phyloP scores from a whole-genome alignment of 2,329 filamentous ascomycete genomes.

The Epichloe bromicola region DNA sequence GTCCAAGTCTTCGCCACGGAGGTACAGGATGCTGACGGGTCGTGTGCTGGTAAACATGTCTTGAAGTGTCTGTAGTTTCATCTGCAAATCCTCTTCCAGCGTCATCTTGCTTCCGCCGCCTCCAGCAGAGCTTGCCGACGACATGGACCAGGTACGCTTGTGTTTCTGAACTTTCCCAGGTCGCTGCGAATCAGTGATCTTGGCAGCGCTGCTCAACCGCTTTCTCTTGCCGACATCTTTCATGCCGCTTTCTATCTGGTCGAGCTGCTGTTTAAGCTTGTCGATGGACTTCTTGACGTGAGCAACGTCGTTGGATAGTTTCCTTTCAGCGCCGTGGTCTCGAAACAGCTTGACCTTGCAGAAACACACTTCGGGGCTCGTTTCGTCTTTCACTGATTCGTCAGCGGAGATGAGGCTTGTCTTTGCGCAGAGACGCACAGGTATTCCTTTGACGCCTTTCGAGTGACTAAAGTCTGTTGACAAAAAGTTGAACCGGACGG shows the following conservation, averaged over 20 bases:
- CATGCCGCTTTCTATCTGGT: slow-evolving; percentile 57
- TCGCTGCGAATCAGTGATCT: slow-evolving; percentile 38
- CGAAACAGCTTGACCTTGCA: slow-evolving; percentile 97
- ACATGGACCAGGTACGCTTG: slow-evolving; percentile 91
- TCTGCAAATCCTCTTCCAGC: slow-evolving; percentile 62
- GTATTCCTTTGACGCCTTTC: slow-evolving; percentile 95
- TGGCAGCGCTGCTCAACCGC: slow-evolving; percentile 36
- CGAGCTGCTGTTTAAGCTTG: slow-evolving; percentile 87
- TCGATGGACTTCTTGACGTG: slow-evolving; percentile 96
- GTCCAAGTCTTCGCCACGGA: slow-evolving; percentile 64
- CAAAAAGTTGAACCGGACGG: slow-evolving; percentile 93
- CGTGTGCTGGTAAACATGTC: slow-evolving; percentile 83
- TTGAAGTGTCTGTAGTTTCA: slow-evolving; percentile 64
- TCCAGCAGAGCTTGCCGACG: slow-evolving; percentile 54
- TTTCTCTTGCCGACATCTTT: slow-evolving; percentile 57
- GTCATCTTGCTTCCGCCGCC: slow-evolving; percentile 32
- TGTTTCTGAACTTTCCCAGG: slow-evolving; percentile 81
- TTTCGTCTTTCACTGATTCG: slow-evolving; percentile 32
- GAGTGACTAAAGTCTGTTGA: slow-evolving; percentile 98
- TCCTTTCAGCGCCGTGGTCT: slow-evolving; percentile 89
- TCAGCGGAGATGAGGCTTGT: slow-evolving; percentile 54
- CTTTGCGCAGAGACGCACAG: slow-evolving; percentile 84
- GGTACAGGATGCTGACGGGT: slow-evolving; percentile 63
- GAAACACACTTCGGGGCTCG: slow-evolving; percentile 63
- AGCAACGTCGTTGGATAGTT: slow-evolving; percentile 84